These are phyloP conservation scores for Cladosporium cucumerinum DNA, from an alignment of 2,329 filamentous ascomycete genomes.

Conservation along the genomic window DNA sequence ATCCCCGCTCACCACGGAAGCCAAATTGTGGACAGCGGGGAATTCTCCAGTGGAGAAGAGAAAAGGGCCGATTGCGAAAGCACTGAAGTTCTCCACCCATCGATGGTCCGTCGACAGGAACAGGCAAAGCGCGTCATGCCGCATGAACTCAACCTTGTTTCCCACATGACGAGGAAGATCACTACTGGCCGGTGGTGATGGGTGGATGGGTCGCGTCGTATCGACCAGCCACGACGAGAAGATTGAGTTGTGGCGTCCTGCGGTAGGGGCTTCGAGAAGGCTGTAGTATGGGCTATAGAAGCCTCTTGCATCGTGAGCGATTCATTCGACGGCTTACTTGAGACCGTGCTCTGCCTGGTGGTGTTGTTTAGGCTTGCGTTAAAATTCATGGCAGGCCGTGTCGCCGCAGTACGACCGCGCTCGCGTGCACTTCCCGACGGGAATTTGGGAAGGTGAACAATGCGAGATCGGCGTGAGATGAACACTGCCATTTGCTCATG, in stretches of 20 bases:
- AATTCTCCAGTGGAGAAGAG: constrained; percentile 3
- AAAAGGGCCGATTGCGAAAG: constrained; percentile 8
- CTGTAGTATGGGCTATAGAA: neutral
- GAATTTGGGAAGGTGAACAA: neutral
- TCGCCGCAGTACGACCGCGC: constrained; percentile 13
- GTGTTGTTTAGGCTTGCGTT: constrained; percentile 7
- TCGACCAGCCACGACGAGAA: neutral
- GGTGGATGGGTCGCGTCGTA: neutral
- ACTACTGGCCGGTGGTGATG: neutral
- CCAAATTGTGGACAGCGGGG: neutral
- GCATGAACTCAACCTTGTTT: neutral
- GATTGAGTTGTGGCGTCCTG: constrained; percentile 2
- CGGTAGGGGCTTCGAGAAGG: constrained; percentile 3
- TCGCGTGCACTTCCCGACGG: neutral
- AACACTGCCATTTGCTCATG: neutral
- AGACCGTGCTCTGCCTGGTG: constrained; percentile 2
- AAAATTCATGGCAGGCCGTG: constrained; percentile 9
- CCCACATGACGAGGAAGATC: neutral
- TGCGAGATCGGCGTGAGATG: neutral
- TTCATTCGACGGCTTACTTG: neutral
- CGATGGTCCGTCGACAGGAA: neutral
- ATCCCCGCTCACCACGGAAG: constrained; percentile 8
- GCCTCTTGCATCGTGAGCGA: constrained; percentile 11
- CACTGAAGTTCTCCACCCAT: neutral
- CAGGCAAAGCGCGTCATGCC: neutral